Percentiles rank a stretch among this genome's conserved stretches.
phyloP scores from a whole-genome alignment of 805 yeast genomes.

The Torulaspora indica region DNA sequence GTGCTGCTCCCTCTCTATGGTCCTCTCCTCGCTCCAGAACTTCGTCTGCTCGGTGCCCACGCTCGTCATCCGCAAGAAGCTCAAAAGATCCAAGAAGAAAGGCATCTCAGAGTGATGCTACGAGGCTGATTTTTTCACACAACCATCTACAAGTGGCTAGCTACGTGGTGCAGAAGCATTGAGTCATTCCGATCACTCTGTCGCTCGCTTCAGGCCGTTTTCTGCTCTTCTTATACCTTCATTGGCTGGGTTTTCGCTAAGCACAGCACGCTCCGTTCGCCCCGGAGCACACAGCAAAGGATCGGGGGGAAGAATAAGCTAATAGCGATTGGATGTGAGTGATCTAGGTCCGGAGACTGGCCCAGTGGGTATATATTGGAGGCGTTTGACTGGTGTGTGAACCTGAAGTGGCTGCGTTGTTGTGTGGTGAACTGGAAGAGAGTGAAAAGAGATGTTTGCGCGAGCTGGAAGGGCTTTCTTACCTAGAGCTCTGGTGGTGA shows the following conservation, averaged over 20 bases:
- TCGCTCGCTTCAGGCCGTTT: not conserved
- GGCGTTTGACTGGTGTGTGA: not conserved
- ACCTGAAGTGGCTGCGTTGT: not conserved
- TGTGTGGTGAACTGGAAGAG: not conserved
- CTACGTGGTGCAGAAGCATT: too few species aligned
- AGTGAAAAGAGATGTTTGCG: constrained; percentile 13
- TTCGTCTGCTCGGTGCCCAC: constrained; percentile 35
- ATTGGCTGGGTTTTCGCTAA: not conserved
- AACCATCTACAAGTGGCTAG: not conserved
- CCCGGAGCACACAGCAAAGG: constrained; percentile 5
- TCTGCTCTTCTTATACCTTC: not conserved
- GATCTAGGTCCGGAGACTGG: not conserved
- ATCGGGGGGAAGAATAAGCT: not conserved
- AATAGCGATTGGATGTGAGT: not conserved
- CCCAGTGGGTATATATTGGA: not conserved
- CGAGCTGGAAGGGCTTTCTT: constrained; percentile 9
- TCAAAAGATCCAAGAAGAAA: constrained; percentile 28
- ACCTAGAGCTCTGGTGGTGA: constrained; percentile 10
- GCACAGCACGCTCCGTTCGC: constrained; percentile 4
- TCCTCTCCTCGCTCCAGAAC: constrained; percentile 30
- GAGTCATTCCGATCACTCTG: not conserved
- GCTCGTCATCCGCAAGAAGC: constrained; percentile 32
- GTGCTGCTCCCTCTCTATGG: constrained; percentile 30
- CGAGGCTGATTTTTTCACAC: not conserved
- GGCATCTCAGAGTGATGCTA: constrained; percentile 24